phyloP scores from a whole-genome alignment of 2,329 filamentous ascomycete genomes.

The Diaporthe australafricana region DNA sequence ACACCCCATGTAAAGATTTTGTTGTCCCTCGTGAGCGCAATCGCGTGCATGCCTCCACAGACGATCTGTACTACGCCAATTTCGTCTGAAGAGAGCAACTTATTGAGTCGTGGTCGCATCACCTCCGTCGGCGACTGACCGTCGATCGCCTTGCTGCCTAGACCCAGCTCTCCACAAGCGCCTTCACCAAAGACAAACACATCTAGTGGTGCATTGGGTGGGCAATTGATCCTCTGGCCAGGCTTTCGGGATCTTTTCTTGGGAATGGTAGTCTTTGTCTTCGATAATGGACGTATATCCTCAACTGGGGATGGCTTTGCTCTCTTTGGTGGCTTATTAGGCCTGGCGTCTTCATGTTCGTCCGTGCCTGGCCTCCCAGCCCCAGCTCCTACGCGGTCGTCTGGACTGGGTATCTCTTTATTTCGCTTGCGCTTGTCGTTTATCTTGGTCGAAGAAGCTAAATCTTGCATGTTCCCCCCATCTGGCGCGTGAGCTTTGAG shows the following conservation, averaged over 20 bases:
- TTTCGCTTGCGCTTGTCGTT: not conserved
- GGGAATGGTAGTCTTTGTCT: not conserved
- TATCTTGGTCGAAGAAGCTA: not conserved
- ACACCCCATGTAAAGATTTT: slow-evolving; percentile 89
- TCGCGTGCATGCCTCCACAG: slow-evolving; percentile 84
- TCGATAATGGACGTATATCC: too few species aligned
- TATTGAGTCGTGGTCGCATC: slow-evolving; percentile 78
- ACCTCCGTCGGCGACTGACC: slow-evolving; percentile 75
- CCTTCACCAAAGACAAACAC: slow-evolving; percentile 87
- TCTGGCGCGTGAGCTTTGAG: too few species aligned
- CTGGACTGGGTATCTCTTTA: not conserved
- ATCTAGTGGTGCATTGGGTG: slow-evolving; percentile 73
- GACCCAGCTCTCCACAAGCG: slow-evolving; percentile 81
- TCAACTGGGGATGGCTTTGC: too few species aligned
- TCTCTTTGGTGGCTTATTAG: not conserved
- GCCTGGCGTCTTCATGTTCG: not conserved
- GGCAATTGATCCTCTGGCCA: slow-evolving; percentile 65
- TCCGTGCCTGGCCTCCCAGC: not conserved
- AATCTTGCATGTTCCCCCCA: too few species aligned
- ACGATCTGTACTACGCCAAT: slow-evolving; percentile 80
- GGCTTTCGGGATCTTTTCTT: not conserved
- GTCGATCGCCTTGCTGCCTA: slow-evolving; percentile 72
- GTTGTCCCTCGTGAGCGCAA: slow-evolving; percentile 82
- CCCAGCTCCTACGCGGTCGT: too few species aligned
- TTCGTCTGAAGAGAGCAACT: slow-evolving; percentile 64